Conservation (phyloP, 1,139 yeast species). For the Diutina mesorugosa region DNA sequence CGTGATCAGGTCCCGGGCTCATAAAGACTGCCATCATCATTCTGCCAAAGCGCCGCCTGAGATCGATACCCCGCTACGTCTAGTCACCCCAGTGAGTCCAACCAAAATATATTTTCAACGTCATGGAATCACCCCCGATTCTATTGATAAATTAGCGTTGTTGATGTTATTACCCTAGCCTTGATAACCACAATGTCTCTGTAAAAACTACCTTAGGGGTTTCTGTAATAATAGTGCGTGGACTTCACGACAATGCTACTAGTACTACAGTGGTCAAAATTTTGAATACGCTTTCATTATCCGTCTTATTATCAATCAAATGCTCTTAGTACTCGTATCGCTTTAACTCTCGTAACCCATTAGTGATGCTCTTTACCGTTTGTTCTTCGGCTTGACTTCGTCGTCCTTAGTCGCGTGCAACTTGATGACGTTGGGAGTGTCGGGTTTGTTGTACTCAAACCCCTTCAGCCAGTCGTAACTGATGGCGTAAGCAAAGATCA, state of each 20-base stretch:
- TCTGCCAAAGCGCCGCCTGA: background rate
- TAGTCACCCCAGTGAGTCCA: too few species aligned
- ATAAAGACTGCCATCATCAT: background rate
- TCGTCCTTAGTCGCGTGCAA: constrained; percentile 78
- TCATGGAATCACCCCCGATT: too few species aligned
- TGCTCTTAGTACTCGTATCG: background rate
- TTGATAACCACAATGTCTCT: too few species aligned
- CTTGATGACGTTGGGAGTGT: constrained; percentile 63
- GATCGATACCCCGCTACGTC: background rate
- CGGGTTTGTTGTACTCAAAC: constrained; percentile 60
- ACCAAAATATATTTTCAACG: too few species aligned
- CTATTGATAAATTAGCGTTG: too few species aligned
- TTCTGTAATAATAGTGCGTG: background rate
- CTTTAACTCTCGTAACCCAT: background rate
- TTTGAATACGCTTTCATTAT: too few species aligned
- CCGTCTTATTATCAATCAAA: too few species aligned
- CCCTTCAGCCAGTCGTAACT: constrained; percentile 97
- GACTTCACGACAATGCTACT: too few species aligned
- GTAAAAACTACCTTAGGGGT: background rate
- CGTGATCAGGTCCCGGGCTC: background rate
- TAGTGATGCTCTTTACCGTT: background rate
- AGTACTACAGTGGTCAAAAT: background rate
- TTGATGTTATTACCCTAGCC: too few species aligned
- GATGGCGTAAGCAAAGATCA: constrained; percentile 80
- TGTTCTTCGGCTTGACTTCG: constrained; percentile 69